These are phyloP conservation scores for Termitomyces titanicus DNA, from an alignment of 768 basidiomycete species.

Conservation along the genomic window DNA sequence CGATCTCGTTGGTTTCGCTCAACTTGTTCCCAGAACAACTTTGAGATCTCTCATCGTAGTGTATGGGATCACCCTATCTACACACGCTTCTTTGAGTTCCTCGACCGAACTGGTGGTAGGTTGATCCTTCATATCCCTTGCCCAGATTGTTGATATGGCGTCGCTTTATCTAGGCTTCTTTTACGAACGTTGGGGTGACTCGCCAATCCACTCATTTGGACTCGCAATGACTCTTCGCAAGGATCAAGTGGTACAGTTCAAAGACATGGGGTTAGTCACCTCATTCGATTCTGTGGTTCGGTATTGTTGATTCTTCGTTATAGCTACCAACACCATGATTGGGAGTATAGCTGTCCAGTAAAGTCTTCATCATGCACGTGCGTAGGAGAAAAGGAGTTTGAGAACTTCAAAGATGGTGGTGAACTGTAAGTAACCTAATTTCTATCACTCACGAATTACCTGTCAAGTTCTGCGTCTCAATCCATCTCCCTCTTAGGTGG, in stretches of 20 bases:
- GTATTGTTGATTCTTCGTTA: not conserved
- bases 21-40: not conserved
- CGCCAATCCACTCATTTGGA: constrained; percentile 26
- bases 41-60: constrained; percentile 24
- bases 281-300: not conserved
- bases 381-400: constrained; percentile 14
- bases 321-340: constrained; percentile 26
- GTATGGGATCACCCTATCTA: constrained; percentile 24
- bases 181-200: constrained; percentile 28
- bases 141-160: not conserved
- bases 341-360: constrained; percentile 22
- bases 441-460: not conserved
- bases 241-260: constrained; percentile 25
- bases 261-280: constrained; percentile 19
- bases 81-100: constrained; percentile 21
- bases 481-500: not conserved
- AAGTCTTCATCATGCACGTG: constrained; percentile 22
- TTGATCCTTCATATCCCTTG: not conserved
- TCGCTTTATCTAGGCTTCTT: constrained; percentile 21
- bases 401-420: constrained; percentile 10
- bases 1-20: not conserved
- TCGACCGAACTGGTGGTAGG: constrained; percentile 23
- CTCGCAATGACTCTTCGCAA: constrained; percentile 25
- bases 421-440: constrained; percentile 4
- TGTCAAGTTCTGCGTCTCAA: not conserved